Conservation (phyloP, 2,329 filamentous ascomycete genomes). For the Fusarium xyrophilum region DNA sequence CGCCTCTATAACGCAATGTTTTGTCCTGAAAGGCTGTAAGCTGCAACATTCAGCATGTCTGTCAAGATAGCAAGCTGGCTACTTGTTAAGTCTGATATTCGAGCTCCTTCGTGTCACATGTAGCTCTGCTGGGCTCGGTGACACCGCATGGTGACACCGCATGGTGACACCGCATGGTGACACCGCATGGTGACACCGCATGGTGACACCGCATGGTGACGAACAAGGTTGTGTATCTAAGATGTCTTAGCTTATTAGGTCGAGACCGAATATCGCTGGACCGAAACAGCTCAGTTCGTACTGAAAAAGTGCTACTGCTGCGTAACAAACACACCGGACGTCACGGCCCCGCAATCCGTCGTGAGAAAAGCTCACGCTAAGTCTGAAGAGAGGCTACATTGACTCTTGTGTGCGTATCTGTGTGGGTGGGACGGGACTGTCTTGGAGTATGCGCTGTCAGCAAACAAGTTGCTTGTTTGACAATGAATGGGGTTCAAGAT, state of each 20-base stretch:
- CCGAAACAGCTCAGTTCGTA: background rate
- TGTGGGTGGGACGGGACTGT: background rate
- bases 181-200: too few relatives aligned
- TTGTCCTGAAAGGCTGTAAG: background rate
- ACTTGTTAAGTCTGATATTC: background rate
- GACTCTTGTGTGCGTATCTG: constrained; percentile 7
- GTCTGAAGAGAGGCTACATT: constrained; percentile 16
- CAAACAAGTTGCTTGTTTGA: constrained; percentile 19
- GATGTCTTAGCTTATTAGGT: background rate
- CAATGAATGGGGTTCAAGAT: constrained; percentile 14
- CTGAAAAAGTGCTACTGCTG: background rate
- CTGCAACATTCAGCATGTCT: background rate
- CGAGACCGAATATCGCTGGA: background rate
- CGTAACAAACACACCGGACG: constrained; percentile 9
- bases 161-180: too few relatives aligned
- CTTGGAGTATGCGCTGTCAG: background rate
- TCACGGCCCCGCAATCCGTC: constrained; percentile 33
- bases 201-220: background rate
- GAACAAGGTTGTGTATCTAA: background rate
- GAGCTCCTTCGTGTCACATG: background rate
- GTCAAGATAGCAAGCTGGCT: background rate
- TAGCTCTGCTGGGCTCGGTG: background rate
- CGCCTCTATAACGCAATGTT: background rate
- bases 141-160: background rate
- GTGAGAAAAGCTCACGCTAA: constrained; percentile 19